Conservation (phyloP, 768 basidiomycete species). For the Baorangia bicolor region DNA sequence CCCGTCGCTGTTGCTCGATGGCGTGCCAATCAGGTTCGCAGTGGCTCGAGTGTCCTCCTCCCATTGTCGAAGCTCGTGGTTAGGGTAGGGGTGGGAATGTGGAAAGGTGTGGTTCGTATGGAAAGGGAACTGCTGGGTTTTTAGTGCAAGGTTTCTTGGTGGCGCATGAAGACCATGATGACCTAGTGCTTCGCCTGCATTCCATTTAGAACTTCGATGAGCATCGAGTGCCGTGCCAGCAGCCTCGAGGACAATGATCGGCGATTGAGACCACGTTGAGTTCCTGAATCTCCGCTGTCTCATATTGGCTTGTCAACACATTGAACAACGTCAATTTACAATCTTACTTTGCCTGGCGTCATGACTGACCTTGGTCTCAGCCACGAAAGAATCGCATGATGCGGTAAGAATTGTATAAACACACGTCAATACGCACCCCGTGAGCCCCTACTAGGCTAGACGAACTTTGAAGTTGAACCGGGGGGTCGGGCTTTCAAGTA, state of each 20-base stretch:
- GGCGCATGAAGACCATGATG: not conserved
- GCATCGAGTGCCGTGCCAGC: too few species aligned
- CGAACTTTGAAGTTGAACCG: too few species aligned
- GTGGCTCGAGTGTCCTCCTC: constrained; percentile 24
- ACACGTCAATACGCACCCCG: too few species aligned
- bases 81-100: not conserved
- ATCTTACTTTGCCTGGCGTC: too few species aligned
- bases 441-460: too few species aligned
- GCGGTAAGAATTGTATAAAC: too few species aligned
- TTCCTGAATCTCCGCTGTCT: not conserved
- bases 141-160: not conserved
- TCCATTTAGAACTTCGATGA: too few species aligned
- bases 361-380: not conserved
- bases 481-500: too few species aligned
- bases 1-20: constrained; percentile 17
- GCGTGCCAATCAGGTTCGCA: constrained; percentile 24
- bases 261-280: not conserved
- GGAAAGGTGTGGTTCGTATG: not conserved
- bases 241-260: too few species aligned
- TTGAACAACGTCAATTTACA: too few species aligned
- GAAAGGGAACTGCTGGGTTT: not conserved
- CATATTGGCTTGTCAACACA: not conserved
- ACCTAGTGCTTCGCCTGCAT: not conserved
- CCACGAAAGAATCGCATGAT: too few species aligned
- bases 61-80: constrained; percentile 13